Percentiles rank a stretch among this genome's conserved stretches.
Conservation (phyloP, 2,329 filamentous ascomycete species). For the Curvularia hawaiiensis region DNA sequence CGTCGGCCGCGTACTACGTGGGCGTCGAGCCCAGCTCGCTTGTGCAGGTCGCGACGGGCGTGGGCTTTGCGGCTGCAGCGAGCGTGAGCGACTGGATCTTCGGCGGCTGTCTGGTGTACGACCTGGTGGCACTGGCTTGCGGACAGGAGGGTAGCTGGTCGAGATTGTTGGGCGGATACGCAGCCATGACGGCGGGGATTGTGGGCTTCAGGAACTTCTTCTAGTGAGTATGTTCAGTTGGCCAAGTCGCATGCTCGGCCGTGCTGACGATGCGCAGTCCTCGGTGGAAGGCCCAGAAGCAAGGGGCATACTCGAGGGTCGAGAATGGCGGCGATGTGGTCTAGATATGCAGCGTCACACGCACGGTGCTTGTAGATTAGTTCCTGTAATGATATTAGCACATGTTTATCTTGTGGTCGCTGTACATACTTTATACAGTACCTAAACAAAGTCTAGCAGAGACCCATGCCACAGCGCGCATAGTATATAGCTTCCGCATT, state of each 20-base stretch:
- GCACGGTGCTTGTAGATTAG: not conserved
- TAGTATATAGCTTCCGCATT: not conserved
- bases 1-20: constrained; percentile 60
- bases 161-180: constrained; percentile 57
- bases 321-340: constrained; percentile 9
- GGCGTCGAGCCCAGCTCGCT: constrained; percentile 52
- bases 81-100: constrained; percentile 64
- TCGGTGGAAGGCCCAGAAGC: constrained; percentile 27
- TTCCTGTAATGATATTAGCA: not conserved
- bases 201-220: constrained; percentile 59
- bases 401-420: not conserved
- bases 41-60: constrained; percentile 59
- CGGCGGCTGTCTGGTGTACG: constrained; percentile 63
- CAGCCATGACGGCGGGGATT: constrained; percentile 58
- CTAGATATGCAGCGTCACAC: not conserved
- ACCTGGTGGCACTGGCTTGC: constrained; percentile 59
- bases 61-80: constrained; percentile 58
- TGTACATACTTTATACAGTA: not conserved
- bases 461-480: not conserved
- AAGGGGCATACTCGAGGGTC: constrained; percentile 28
- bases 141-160: constrained; percentile 61
- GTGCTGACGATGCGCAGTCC: constrained; percentile 35
- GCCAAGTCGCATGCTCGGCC: not conserved
- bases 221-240: constrained; percentile 48
- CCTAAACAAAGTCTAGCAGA: not conserved